These are phyloP conservation scores for Sorghum bicolor DNA, from an alignment of 176 grass and related monocot species.

Conservation along the genomic window DNA sequence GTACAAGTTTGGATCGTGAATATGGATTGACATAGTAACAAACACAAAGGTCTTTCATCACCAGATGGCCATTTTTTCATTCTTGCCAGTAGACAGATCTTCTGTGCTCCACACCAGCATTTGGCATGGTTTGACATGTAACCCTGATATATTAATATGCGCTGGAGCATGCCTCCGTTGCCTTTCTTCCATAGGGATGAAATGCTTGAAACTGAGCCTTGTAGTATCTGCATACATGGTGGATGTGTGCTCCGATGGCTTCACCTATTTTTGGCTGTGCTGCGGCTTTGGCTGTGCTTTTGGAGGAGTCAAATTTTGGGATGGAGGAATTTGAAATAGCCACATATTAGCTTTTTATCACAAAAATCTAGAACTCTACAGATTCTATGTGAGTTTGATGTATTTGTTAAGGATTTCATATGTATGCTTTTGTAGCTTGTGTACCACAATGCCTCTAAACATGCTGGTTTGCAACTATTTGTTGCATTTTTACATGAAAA, in stretches of 20 bases:
- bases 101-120: neutral
- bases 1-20: neutral
- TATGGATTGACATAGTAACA: neutral
- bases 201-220: neutral
- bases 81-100: neutral
- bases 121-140: neutral
- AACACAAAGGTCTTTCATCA: neutral
- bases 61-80: neutral
- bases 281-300: too few relatives aligned
- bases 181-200: neutral
- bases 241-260: neutral
- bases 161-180: neutral
- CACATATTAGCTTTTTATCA: neutral
- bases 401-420: neutral
- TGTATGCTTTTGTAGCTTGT: slow-evolving; percentile 1
- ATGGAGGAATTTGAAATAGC: neutral
- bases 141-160: neutral
- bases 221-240: neutral
- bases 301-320: neutral
- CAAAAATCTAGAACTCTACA: neutral
- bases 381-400: neutral
- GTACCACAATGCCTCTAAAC: neutral
- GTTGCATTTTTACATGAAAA: neutral
- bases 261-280: too few relatives aligned
- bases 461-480: neutral